Base-by-base conservation (phyloP, 768 basidiomycete species). In the Podaxis sp. region DNA sequence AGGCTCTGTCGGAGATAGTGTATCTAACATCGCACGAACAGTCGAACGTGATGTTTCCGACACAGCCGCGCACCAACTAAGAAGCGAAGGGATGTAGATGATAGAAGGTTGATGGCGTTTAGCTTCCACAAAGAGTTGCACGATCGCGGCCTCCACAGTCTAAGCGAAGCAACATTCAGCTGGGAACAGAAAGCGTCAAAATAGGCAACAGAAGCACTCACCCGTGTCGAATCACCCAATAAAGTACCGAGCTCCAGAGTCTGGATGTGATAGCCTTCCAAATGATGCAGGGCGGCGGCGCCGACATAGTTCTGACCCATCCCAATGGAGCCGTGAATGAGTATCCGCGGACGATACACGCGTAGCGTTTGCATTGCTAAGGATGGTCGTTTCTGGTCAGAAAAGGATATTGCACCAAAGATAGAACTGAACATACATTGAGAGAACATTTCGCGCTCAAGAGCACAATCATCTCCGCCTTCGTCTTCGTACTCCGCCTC, bases 101-200 rank as follows among this genome's bases (percentile, higher is more conserved):
- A 98, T 89, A 0, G 94, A 95, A 0, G 97, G 97, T 66, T 96
- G 95, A 70, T 97, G 93, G 27, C 96, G 87, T 70, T 98, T 98
- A 0, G 96, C 97, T 72, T 99, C 97, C 21, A 95, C 82, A 68
- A 99, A 98, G 16, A 97, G 79, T 66, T 98, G 95, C 3, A 98
- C 93, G 57, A 98, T 87, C 1, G 92, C 89, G 1, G 97, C 92
- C 74, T 99, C 97, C 4, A 86, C 74, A 1, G 93, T 93, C 94
- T 96, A 55, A 28, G 37, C 28, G 48, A 14, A 36, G 32, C 7
- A 32, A 9, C 32, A 44, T 51, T 59, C 52, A 37, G 65, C 59
- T 35, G 62, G n/a, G n/a, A 40, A 50, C 1, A 5, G 50, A 18
- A 35, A 6, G 53, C 36, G 14, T 28, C 40, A 7, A 40, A 48